Percentiles rank a stretch among this genome's conserved stretches.
Evolutionary conservation across 2,329 filamentous ascomycete genomes (phyloP).

Genomic region (Epichloe gansuensis): DNA sequence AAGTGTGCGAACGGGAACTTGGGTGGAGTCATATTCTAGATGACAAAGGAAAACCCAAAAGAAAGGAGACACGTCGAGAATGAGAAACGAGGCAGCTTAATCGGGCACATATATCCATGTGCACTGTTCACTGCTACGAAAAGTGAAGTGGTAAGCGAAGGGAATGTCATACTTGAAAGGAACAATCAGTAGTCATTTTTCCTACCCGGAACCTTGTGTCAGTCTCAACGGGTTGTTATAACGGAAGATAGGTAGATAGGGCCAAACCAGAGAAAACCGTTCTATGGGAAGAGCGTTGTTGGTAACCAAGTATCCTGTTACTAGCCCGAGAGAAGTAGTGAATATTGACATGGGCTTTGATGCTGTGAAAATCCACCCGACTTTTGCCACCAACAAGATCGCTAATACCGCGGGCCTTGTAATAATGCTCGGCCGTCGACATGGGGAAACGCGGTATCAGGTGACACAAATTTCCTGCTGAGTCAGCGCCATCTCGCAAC

Average conservation of each 20-base stretch:
- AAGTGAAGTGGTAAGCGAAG: not conserved
- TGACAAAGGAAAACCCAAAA: not conserved
- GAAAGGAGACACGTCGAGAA: not conserved
- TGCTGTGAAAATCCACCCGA: slow-evolving; percentile 18
- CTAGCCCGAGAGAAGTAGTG: slow-evolving; percentile 17
- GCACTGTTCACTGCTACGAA: not conserved
- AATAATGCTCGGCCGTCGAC: not conserved
- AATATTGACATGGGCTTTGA: slow-evolving; percentile 10
- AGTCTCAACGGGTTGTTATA: not conserved
- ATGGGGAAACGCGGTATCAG: not conserved
- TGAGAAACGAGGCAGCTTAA: not conserved
- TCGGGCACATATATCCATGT: not conserved
- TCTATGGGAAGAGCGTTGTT: slow-evolving; percentile 13
- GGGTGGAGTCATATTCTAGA: slow-evolving; percentile 1
- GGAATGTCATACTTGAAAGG: slow-evolving; percentile 31
- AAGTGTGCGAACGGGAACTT: slow-evolving; percentile 5
- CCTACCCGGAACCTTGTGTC: not conserved
- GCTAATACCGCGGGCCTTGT: not conserved
- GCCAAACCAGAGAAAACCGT: not conserved
- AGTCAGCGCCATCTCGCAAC: not conserved
- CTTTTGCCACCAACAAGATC: not conserved
- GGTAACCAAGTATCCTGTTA: slow-evolving; percentile 19
- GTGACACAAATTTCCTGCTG: not conserved
- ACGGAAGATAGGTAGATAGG: not conserved
- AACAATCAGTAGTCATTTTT: slow-evolving; percentile 32